A percentile compares a stretch with the other conserved stretches of the same genome.
Evolutionary conservation across 2,329 filamentous ascomycete genomes (phyloP).

Genomic region (Dendryphion nanum): DNA sequence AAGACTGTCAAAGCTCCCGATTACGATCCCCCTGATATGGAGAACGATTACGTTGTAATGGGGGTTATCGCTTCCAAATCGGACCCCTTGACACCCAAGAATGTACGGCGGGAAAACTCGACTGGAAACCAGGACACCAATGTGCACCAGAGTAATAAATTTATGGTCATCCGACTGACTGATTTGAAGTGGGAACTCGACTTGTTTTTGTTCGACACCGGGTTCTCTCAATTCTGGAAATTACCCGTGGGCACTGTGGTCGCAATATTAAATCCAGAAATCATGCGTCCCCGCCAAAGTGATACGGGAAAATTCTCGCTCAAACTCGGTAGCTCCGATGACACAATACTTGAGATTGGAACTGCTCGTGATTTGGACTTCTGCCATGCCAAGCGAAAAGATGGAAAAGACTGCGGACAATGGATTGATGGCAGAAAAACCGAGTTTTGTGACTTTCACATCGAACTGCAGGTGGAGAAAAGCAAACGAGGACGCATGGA

Average conservation of each 20-base stretch:
- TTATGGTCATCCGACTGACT: conserved; percentile 86
- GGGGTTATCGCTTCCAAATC: conserved; percentile 88
- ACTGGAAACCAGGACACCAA: conserved; percentile 44
- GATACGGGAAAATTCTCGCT: conserved; percentile 85
- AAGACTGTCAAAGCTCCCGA: conserved; percentile 77
- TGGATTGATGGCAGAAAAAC: conserved; percentile 91
- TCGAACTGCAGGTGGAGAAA: conserved; percentile 76
- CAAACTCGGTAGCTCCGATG: conserved; percentile 79
- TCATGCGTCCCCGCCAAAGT: conserved; percentile 80
- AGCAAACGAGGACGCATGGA: conserved; percentile 70
- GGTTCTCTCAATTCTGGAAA: conserved; percentile 92
- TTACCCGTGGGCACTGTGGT: conserved; percentile 87
- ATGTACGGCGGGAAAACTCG: conserved; percentile 43
- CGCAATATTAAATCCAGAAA: conserved; percentile 84
- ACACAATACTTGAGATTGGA: conserved; percentile 88
- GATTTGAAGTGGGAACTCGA: conserved; percentile 91
- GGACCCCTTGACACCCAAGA: conserved; percentile 65
- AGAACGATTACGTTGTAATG: conserved; percentile 86
- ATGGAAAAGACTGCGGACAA: conserved; percentile 73
- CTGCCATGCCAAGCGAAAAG: conserved; percentile 81
- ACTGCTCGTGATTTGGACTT: conserved; percentile 80
- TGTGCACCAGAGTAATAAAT: conserved; percentile 69
- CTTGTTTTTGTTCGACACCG: conserved; percentile 86
- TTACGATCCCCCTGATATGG: conserved; percentile 76
- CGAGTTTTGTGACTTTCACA: conserved; percentile 89